Conservation (phyloP, 2,329 filamentous ascomycete species). For the Arthrobotrys entomopaga region DNA sequence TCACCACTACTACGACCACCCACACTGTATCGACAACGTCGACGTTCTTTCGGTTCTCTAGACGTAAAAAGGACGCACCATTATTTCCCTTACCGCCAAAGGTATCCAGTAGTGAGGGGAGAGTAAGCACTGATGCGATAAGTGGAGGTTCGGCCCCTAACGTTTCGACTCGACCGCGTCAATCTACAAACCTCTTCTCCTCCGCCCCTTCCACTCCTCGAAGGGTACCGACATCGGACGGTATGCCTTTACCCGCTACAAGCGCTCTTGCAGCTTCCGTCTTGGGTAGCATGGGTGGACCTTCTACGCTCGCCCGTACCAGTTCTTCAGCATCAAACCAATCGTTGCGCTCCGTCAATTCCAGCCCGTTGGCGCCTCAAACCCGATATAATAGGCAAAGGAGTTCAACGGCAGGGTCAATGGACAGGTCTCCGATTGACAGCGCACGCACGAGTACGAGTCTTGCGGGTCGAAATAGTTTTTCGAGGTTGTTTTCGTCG, state of each 20-base stretch:
- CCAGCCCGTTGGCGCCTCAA: slow-evolving; percentile 43
- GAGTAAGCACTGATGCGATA: slow-evolving; percentile 44
- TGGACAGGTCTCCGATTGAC: slow-evolving; percentile 64
- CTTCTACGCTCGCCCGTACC: slow-evolving; percentile 67
- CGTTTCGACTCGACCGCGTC: slow-evolving; percentile 26
- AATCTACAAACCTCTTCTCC: slow-evolving; percentile 26
- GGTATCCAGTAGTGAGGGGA: slow-evolving; percentile 62
- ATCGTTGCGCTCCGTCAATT: slow-evolving; percentile 66
- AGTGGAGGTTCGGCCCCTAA: slow-evolving; percentile 37
- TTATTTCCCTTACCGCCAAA: slow-evolving; percentile 91
- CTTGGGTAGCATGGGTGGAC: slow-evolving; percentile 60
- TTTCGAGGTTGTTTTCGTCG: slow-evolving; percentile 84
- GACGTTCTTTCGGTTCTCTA: slow-evolving; percentile 82
- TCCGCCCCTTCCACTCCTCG: slow-evolving; percentile 38
- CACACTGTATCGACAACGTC: slow-evolving; percentile 73
- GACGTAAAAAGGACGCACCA: slow-evolving; percentile 78
- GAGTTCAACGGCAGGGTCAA: slow-evolving; percentile 89
- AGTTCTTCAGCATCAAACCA: slow-evolving; percentile 73
- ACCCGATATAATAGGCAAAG: slow-evolving; percentile 61
- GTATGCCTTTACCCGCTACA: slow-evolving; percentile 35
- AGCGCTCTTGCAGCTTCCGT: slow-evolving; percentile 63
- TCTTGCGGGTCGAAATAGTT: slow-evolving; percentile 81
- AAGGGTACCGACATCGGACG: slow-evolving; percentile 42
- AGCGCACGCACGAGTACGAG: slow-evolving; percentile 53
- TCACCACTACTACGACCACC: slow-evolving; percentile 71